Evolutionary conservation across 2,329 filamentous ascomycete species (phyloP), one percentile per base, ranked within the genome.

Genomic region (Drechslerella coelobrocha): DNA sequence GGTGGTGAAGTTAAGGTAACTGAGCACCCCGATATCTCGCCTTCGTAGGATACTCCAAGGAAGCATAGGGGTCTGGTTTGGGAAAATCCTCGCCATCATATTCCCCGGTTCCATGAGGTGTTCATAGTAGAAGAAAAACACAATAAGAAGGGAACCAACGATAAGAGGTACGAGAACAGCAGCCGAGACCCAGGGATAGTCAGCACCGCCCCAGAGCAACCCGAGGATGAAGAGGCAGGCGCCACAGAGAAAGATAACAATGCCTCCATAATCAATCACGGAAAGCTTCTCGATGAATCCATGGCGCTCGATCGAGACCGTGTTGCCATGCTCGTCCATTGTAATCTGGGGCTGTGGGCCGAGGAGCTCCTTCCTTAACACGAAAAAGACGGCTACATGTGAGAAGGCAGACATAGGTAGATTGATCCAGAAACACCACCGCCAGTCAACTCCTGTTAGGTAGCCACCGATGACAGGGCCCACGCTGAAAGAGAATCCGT

Each of bases 391-490:
- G 41, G 85, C 66, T n/a, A 83, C 51, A 34, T 88, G 79, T 4
- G 82, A 83, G 19, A 83, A 74, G 2, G 81, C 79, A 1, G 80
- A 82, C 43, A 87, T 81, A 14, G 85, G 85, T n/a, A 87, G 79
- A 69, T 84, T 85, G 59, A 89, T 82, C 37, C 83, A 85, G 76
- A 89, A 89, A 75, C 85, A 87, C 82, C 88, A 89, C 53, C 86
- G 80, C 87, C 87, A 89, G 72, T 81, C 83, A 2, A 81, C 78
- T 63, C 75, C 73, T 12, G 78, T 78, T 29, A 79, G 68, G 52
- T 78, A 78, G 3, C 80, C 86, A 43, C 87, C 87, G 23, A 88
- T 79, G 1, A 88, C 82, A 0, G 87, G 87, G 0, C 87, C 86
- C 9, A 87, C 74, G 0, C 82, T 82, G 75, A 86, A 89, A 10